phyloP scores from a whole-genome alignment of 495 filamentous ascomycete species.

The Trichocladium antarcticum region DNA sequence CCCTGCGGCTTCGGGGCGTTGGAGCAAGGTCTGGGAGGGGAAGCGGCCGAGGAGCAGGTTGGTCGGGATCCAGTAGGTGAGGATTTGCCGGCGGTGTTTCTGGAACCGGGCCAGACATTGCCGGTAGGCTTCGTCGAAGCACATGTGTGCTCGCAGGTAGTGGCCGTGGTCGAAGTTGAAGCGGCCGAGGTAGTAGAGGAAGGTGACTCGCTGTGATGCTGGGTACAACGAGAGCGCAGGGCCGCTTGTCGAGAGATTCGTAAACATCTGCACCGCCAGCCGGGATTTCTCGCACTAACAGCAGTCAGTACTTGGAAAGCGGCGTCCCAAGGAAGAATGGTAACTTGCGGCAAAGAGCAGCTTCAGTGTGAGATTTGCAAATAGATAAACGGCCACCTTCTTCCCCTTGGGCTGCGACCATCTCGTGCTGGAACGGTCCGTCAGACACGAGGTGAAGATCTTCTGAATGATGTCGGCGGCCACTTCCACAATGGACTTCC shows the following conservation, averaged over 20 bases:
- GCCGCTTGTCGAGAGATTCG: slow-evolving; percentile 72
- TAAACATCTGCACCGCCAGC: slow-evolving; percentile 74
- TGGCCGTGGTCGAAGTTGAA: slow-evolving; percentile 75
- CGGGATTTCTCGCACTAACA: slow-evolving; percentile 48
- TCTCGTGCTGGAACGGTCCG: slow-evolving; percentile 58
- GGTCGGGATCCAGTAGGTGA: slow-evolving; percentile 71
- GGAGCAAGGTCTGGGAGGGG: slow-evolving; percentile 53
- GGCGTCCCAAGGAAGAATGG: not conserved
- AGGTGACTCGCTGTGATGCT: slow-evolving; percentile 80
- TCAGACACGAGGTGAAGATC: slow-evolving; percentile 83
- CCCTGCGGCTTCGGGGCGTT: slow-evolving; percentile 58
- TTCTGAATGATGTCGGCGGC: slow-evolving; percentile 80
- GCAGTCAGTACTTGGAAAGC: slow-evolving; percentile 1
- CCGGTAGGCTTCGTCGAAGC: slow-evolving; percentile 66
- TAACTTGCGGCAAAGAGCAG: slow-evolving; percentile 64
- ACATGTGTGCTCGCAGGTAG: slow-evolving; percentile 61
- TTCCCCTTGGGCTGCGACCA: slow-evolving; percentile 61
- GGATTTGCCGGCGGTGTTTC: slow-evolving; percentile 64
- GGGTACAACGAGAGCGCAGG: slow-evolving; percentile 70
- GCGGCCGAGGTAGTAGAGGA: slow-evolving; percentile 87
- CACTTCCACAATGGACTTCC: slow-evolving; percentile 68
- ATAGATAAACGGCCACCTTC: slow-evolving; percentile 75
- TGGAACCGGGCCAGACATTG: slow-evolving; percentile 58
- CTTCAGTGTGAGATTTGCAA: slow-evolving; percentile 84
- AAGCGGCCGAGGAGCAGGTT: slow-evolving; percentile 83